A percentile compares a stretch with the other conserved stretches of the same genome.
Conservation (phyloP, 208 protist genomes). For the Zelonia costaricensis region DNA sequence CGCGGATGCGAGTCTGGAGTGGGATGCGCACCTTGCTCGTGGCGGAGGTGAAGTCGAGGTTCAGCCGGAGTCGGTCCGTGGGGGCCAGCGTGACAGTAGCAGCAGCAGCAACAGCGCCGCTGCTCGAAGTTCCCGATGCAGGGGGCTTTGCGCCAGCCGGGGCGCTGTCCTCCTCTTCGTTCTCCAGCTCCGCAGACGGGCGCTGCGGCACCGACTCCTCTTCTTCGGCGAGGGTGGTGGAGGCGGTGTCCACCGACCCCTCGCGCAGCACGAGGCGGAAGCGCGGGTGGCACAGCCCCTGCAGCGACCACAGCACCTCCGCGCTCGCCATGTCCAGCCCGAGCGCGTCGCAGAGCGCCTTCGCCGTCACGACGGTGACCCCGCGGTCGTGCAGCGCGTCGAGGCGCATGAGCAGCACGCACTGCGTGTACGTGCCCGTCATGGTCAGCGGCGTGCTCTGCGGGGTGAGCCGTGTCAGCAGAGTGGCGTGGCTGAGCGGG, state of each 20-base stretch:
- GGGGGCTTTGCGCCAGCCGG: not conserved
- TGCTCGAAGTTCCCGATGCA: not conserved
- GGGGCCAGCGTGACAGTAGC: constrained; percentile 8
- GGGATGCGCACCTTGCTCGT: constrained; percentile 45
- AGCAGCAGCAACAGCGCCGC: not conserved
- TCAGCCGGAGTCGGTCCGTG: constrained; percentile 43
- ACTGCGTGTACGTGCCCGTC: constrained; percentile 91
- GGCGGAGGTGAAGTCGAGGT: constrained; percentile 40
- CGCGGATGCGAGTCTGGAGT: constrained; percentile 17
- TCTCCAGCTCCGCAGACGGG: not conserved
- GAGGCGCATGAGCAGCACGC: constrained; percentile 88
- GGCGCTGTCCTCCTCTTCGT: constrained; percentile 5
- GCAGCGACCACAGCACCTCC: constrained; percentile 46
- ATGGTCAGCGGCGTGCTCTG: constrained; percentile 63
- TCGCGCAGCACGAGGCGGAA: constrained; percentile 46
- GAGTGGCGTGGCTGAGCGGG: constrained; percentile 65
- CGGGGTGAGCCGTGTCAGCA: constrained; percentile 45
- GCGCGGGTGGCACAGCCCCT: constrained; percentile 53
- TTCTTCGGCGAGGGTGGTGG: not conserved
- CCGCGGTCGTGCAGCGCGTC: constrained; percentile 66
- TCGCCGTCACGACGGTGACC: constrained; percentile 41
- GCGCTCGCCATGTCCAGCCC: constrained; percentile 56
- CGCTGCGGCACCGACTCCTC: not conserved
- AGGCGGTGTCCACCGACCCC: not conserved
- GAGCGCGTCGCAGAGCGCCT: constrained; percentile 54